Evolutionary conservation across 257 asterid genomes (phyloP), one percentile per base, ranked within the genome.

Genomic region (Osmanthus fragrans): DNA sequence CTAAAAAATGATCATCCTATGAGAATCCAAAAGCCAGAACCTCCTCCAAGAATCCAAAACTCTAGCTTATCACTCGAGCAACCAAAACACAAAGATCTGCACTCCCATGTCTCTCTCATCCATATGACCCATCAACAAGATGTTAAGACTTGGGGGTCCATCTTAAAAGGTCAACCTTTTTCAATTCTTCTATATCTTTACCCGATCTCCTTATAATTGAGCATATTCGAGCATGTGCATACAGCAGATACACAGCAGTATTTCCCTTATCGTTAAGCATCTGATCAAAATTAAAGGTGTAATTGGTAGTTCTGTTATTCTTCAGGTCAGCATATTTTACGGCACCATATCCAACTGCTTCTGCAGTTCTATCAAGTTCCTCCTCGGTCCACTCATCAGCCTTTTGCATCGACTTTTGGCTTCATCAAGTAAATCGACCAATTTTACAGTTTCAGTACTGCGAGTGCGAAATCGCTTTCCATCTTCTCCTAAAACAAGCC

Each of bases 231-330:
- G 99, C 97, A 88, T 96, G 99, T 36, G 98, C 99, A 81, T 93
- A 96, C 80, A 90, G 84, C 88, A 96, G 80, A 83, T 96, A 96
- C 21, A 96, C 99, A 78, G 99, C 98, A 39, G 99, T 96, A 76
- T 96, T 93, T 71, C 99, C 99, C 98, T 90, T 96, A 85, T 96
- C 99, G 73, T 70, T 93, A 29, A 96, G 98, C 99, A 96, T 96
- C 87, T 92, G 98, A 42, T 96, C 98, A 36, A 86, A 96, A 80
- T 87, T 96, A 76, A 96, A 93, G 30, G 96, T 90, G 85, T 93
- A 96, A 75, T 90, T 92, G 63, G 99, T 96, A 65, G 89, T 80
- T 81, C 95, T 84, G 91, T 93, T 93, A 85, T 90, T 92, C 92
- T 96, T 96, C 76, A 96, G 72, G 76, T 77, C 63, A 72, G 75